A percentile compares a stretch with the other conserved stretches of the same genome.
Conservation (phyloP, 2,329 filamentous ascomycete genomes). For the Cladosporium velox region DNA sequence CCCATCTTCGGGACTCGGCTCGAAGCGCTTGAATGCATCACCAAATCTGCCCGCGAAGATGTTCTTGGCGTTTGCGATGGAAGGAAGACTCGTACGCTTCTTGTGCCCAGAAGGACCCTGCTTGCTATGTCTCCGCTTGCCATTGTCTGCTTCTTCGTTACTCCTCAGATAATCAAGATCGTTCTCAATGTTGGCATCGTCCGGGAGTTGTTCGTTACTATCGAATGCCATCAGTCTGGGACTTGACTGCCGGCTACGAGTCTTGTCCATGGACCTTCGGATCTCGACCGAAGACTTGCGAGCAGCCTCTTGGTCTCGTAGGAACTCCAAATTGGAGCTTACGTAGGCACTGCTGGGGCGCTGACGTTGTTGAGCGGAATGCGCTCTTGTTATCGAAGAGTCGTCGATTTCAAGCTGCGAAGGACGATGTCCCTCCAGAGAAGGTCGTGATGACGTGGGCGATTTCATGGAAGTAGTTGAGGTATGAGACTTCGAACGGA, state of each 20-base stretch:
- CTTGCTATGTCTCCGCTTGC: slow-evolving; percentile 53
- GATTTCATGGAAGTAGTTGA: slow-evolving; percentile 51
- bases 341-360: slow-evolving; percentile 82
- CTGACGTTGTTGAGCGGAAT: slow-evolving; percentile 65
- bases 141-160: slow-evolving; percentile 64
- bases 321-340: slow-evolving; percentile 77
- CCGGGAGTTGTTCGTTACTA: slow-evolving; percentile 44
- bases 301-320: slow-evolving; percentile 72
- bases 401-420: slow-evolving; percentile 62
- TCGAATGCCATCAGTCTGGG: slow-evolving; percentile 18
- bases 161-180: slow-evolving; percentile 81
- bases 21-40: slow-evolving; percentile 91
- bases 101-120: slow-evolving; percentile 58
- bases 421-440: slow-evolving; percentile 70
- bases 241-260: slow-evolving; percentile 15
- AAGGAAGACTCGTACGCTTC: slow-evolving; percentile 73
- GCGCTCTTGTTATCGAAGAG: slow-evolving; percentile 53
- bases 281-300: slow-evolving; percentile 32
- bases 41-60: slow-evolving; percentile 87
- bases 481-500: slow-evolving; percentile 54
- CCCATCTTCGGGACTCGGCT: slow-evolving; percentile 42
- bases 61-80: slow-evolving; percentile 62
- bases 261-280: slow-evolving; percentile 16
- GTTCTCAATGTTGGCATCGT: slow-evolving; percentile 69
- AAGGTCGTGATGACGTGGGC: slow-evolving; percentile 63